Conservation (phyloP, 345 rosid species). For the Microthlaspi erraticum region DNA sequence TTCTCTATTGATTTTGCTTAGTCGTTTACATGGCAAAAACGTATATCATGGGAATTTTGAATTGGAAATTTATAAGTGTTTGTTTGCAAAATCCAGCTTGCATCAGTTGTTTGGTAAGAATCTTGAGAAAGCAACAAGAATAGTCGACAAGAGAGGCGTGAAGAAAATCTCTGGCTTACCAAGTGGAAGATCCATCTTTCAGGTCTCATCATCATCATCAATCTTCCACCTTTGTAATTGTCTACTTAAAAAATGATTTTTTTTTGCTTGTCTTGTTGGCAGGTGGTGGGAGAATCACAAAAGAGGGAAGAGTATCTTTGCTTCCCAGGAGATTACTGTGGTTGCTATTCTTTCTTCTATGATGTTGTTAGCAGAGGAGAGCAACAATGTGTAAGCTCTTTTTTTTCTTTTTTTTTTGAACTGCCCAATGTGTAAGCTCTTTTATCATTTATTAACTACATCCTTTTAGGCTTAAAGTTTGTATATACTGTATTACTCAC, state of each 20-base stretch:
- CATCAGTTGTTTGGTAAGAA: slow-evolving; percentile 91
- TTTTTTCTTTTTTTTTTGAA: too few relatives aligned
- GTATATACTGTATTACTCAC: slow-evolving; percentile 15
- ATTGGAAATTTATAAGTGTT: background rate
- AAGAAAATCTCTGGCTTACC: slow-evolving; percentile 76
- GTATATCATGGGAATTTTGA: background rate
- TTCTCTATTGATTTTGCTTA: slow-evolving; percentile 1
- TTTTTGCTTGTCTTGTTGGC: slow-evolving; percentile 5
- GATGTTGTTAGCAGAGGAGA: slow-evolving; percentile 88
- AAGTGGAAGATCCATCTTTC: slow-evolving; percentile 77
- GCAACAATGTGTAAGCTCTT: slow-evolving; percentile 71
- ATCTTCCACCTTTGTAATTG: background rate
- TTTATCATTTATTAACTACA: background rate
- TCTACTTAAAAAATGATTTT: background rate
- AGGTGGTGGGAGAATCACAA: slow-evolving; percentile 91
- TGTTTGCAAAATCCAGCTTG: slow-evolving; percentile 53
- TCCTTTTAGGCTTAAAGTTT: background rate
- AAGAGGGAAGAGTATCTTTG: slow-evolving; percentile 88
- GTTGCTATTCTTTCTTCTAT: slow-evolving; percentile 88
- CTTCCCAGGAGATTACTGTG: slow-evolving; percentile 76
- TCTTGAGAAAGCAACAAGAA: slow-evolving; percentile 78
- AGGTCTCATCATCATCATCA: slow-evolving; percentile 50
- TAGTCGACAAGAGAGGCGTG: slow-evolving; percentile 77
- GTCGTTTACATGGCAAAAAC: background rate
- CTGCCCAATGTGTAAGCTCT: slow-evolving; percentile 73